phyloP scores from a whole-genome alignment of 805 yeast species.

The Saccharomyces jurei region DNA sequence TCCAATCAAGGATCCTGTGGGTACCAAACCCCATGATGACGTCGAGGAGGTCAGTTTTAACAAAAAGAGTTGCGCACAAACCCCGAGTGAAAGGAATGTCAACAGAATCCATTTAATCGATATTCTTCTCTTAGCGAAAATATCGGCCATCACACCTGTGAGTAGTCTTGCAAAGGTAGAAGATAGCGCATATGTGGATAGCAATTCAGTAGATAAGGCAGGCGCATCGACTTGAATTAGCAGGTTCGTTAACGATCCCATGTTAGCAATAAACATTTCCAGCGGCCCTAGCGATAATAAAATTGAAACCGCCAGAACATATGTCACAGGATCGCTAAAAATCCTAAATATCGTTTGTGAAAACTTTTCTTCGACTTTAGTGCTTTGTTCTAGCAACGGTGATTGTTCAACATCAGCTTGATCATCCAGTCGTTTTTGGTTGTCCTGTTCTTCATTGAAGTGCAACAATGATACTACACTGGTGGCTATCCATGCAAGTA shows the following conservation, averaged over 20 bases:
- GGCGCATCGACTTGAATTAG: slow-evolving; percentile 10
- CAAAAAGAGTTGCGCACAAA: slow-evolving; percentile 31
- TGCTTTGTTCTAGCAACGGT: slow-evolving; percentile 11
- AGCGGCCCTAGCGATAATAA: slow-evolving; percentile 71
- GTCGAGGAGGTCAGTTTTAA: slow-evolving; percentile 16
- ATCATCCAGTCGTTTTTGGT: slow-evolving; percentile 6
- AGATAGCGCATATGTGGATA: slow-evolving; percentile 57
- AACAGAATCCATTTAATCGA: slow-evolving; percentile 30
- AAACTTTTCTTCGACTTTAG: slow-evolving; percentile 28
- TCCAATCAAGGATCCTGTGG: slow-evolving; percentile 49
- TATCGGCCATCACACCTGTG: slow-evolving; percentile 65
- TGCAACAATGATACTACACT: slow-evolving; percentile 50
- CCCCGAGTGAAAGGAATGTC: slow-evolving; percentile 29
- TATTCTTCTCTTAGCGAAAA: slow-evolving; percentile 30
- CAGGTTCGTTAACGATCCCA: slow-evolving; percentile 61
- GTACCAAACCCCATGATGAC: slow-evolving; percentile 14
- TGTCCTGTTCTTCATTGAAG: slow-evolving; percentile 26
- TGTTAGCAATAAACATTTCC: slow-evolving; percentile 75
- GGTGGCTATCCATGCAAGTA: slow-evolving; percentile 55
- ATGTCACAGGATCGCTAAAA: slow-evolving; percentile 50
- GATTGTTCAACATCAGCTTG: slow-evolving; percentile 17
- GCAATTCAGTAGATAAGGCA: slow-evolving; percentile 28
- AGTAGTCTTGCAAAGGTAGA: slow-evolving; percentile 65
- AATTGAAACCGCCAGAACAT: slow-evolving; percentile 55
- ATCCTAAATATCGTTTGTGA: slow-evolving; percentile 8